A percentile compares a stretch with the other conserved stretches of the same genome.
These are phyloP conservation scores for Didymella pinodella DNA, from an alignment of 2,329 filamentous ascomycete genomes.

Conservation along the genomic window DNA sequence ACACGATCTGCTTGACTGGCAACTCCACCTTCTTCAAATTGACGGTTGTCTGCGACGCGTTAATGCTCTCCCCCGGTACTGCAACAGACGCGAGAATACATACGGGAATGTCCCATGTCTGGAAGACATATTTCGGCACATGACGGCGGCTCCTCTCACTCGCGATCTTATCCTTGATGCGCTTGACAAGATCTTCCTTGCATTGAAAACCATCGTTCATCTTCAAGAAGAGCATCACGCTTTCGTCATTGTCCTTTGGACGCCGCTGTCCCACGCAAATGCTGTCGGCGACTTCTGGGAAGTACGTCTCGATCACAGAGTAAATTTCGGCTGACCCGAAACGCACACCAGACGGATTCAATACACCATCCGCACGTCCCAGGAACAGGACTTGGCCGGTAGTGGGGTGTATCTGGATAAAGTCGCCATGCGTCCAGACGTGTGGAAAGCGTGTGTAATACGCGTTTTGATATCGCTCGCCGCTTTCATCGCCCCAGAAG, in stretches of 20 bases:
- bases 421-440: slow-evolving; percentile 86
- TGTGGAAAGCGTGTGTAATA: slow-evolving; percentile 60
- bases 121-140: slow-evolving; percentile 79
- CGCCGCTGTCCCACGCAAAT: slow-evolving; percentile 81
- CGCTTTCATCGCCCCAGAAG: slow-evolving; percentile 56
- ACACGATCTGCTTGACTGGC: slow-evolving; percentile 85
- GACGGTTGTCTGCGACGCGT: slow-evolving; percentile 70
- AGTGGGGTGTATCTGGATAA: slow-evolving; percentile 72
- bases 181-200: slow-evolving; percentile 50
- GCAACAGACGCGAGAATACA: slow-evolving; percentile 54
- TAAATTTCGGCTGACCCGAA: slow-evolving; percentile 87
- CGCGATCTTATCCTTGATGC: slow-evolving; percentile 71
- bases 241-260: slow-evolving; percentile 65
- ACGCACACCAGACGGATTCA: slow-evolving; percentile 80
- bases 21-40: slow-evolving; percentile 88
- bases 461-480: slow-evolving; percentile 55
- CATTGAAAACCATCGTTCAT: slow-evolving; percentile 63
- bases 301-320: slow-evolving; percentile 72
- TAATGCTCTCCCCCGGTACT: background rate
- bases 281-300: slow-evolving; percentile 72
- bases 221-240: slow-evolving; percentile 66
- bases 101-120: slow-evolving; percentile 79
- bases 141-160: slow-evolving; percentile 74
- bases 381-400: slow-evolving; percentile 73
- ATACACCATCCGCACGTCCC: slow-evolving; percentile 76